Base-by-base conservation (phyloP, 2,329 filamentous ascomycete species). In the Blastomyces emzantsi region DNA sequence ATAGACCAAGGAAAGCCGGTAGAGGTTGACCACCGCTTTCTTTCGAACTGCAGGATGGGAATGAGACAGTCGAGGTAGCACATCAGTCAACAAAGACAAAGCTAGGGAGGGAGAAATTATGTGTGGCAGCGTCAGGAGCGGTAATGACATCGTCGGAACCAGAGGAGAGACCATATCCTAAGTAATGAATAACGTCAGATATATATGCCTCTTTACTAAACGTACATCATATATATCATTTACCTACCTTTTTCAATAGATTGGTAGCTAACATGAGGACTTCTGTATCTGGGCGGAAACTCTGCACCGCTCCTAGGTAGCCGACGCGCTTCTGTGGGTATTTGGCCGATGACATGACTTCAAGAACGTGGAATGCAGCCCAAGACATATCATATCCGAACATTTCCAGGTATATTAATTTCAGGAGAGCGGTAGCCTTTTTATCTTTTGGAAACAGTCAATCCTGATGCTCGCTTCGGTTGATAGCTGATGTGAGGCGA, bases 381-480 rank as follows among this genome's bases (percentile, higher is more conserved):
- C 94, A 99, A 2, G 93, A 97, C 94, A 99, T 99, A 77, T 97
- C 94, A 75, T 97, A 90, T 17, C 94, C 94, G 70, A 97, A 92
- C 94, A 99, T 99, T 76, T 99, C 94, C 68, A 99, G 85, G 75
- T 99, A 99, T 62, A 97, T 88, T 70, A 99, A 84, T 81, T 99
- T 99, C 72, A 99, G 81, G 62, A 99, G 83, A 56, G 94, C 94
- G 43, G 92, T 97, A 25, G 94, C 92, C 82, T 99, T 99, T 77
- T 96, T 84, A 79, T 97, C 92, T 90, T 65, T 52, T 41, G n/a
- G 47, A 52, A 17, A 19, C 19, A 56, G 25, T 62, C 52, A 64
- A 58, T 51, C 49, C 52, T 25, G 52, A 3, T 28, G 47, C 39
- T 36, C 52, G 33, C 47, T 47, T 61, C 51, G 49, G 22, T 56